These are phyloP conservation scores for Cystobasidium sp. DNA, from an alignment of 1,284 basidiomycete species.

Conservation along the genomic window DNA sequence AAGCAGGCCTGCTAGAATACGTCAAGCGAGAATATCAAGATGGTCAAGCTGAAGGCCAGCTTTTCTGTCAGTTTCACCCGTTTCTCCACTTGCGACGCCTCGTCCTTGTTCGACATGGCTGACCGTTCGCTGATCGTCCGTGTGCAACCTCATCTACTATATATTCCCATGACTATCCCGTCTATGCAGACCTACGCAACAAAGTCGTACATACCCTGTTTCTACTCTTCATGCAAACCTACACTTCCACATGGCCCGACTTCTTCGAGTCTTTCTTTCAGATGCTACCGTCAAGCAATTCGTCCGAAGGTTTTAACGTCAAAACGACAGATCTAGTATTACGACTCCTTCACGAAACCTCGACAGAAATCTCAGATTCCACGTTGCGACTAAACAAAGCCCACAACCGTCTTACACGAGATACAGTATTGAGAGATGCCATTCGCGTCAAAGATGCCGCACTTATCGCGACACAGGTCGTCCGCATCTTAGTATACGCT, in stretches of 20 bases:
- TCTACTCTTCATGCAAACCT: conserved; percentile 88
- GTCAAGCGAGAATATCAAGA: conserved; percentile 77
- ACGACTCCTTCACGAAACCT: conserved; percentile 85
- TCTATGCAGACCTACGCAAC: conserved; percentile 78
- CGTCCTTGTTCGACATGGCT: neutral
- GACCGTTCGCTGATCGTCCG: neutral
- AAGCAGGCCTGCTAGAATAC: conserved; percentile 71
- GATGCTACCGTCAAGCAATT: conserved; percentile 66
- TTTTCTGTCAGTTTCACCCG: conserved; percentile 66
- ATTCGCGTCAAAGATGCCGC: conserved; percentile 83
- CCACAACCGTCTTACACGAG: conserved; percentile 71
- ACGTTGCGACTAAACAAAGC: conserved; percentile 73
- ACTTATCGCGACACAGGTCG: conserved; percentile 81
- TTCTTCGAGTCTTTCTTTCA: conserved; percentile 80
- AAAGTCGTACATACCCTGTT: conserved; percentile 98
- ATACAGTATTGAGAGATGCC: conserved; percentile 82
- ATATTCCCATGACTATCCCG: conserved; percentile 5
- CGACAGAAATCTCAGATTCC: conserved; percentile 88
- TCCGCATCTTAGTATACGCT: conserved; percentile 79
- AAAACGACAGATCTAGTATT: conserved; percentile 84
- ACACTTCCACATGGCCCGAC: conserved; percentile 77
- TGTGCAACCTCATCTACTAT: neutral
- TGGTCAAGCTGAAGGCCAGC: conserved; percentile 73
- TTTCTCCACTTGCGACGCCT: neutral
- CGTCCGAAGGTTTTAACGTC: conserved; percentile 67